Evolutionary conservation across 108 stramenopile species (phyloP).

Genomic region (Pelagomonas calceolata): DNA sequence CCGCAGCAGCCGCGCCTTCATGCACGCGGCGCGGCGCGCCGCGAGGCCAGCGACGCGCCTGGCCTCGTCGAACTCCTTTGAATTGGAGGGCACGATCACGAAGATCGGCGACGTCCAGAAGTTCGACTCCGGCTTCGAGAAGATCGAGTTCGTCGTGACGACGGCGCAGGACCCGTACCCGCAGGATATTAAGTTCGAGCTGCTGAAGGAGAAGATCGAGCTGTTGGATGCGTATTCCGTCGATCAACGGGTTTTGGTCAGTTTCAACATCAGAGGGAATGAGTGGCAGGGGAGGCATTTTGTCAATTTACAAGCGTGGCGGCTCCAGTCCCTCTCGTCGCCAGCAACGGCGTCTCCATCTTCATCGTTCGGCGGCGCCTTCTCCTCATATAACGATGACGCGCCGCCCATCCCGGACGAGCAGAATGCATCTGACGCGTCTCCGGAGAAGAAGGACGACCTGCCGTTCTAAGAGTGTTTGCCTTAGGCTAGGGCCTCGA

Average conservation of each 20-base stretch:
- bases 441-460: too few relatives aligned
- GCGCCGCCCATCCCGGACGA: too few relatives aligned
- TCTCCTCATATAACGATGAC: too few relatives aligned
- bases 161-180: background rate
- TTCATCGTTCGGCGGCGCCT: too few relatives aligned
- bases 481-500: too few relatives aligned
- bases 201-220: too few relatives aligned
- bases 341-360: background rate
- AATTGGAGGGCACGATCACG: background rate
- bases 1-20: too few relatives aligned
- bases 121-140: background rate
- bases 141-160: background rate
- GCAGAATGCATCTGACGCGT: too few relatives aligned
- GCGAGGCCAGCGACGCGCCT: background rate
- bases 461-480: too few relatives aligned
- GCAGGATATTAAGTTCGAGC: background rate
- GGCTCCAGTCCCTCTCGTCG: background rate
- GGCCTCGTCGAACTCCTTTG: background rate
- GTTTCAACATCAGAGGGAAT: background rate
- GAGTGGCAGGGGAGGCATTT: background rate
- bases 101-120: background rate
- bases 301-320: background rate
- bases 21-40: too few relatives aligned
- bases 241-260: background rate
- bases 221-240: too few relatives aligned